Conservation (phyloP, 495 filamentous ascomycete species). For the Penicilliopsis zonata region DNA sequence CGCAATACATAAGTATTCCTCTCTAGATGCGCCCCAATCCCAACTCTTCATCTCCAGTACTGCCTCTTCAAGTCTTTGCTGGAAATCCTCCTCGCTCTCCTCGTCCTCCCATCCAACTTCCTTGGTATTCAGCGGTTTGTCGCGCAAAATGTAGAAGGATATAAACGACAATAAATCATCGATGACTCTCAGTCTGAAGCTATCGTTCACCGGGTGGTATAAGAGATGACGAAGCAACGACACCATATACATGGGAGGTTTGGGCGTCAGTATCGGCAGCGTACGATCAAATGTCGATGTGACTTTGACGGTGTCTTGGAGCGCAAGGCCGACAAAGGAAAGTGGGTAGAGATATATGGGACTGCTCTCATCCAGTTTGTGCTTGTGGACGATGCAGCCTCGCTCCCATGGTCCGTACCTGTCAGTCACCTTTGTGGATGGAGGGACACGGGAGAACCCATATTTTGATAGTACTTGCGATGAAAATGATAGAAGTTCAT, state of each 20-base stretch:
- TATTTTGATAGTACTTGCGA: constrained; percentile 5
- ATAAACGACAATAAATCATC: constrained; percentile 7
- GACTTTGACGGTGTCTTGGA: constrained; percentile 9
- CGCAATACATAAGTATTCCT: constrained; percentile 4
- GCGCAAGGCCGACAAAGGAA: constrained; percentile 6
- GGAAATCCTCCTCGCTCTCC: constrained; percentile 11
- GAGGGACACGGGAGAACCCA: constrained; percentile 1
- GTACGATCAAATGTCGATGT: constrained; percentile 5
- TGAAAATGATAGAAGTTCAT: constrained; percentile 5
- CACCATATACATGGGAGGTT: constrained; percentile 7
- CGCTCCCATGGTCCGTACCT: constrained; percentile 1
- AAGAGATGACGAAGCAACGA: constrained; percentile 4
- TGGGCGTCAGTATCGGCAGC: constrained; percentile 7
- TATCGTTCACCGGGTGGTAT: constrained; percentile 1
- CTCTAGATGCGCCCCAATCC: constrained; percentile 6
- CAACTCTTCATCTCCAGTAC: constrained; percentile 4
- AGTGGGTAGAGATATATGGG: constrained; percentile 6
- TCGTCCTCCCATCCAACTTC: constrained; percentile 5
- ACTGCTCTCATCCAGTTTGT: background rate
- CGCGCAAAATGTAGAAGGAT: constrained; percentile 6
- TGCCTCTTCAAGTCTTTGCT: constrained; percentile 9
- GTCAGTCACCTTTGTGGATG: constrained; percentile 1
- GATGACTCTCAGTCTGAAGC: constrained; percentile 3
- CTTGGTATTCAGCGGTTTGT: constrained; percentile 5
- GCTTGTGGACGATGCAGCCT: background rate